Conservation (phyloP, 225 moss, liverwort and hornwort genomes). For the Rhytidiadelphus loreus region DNA sequence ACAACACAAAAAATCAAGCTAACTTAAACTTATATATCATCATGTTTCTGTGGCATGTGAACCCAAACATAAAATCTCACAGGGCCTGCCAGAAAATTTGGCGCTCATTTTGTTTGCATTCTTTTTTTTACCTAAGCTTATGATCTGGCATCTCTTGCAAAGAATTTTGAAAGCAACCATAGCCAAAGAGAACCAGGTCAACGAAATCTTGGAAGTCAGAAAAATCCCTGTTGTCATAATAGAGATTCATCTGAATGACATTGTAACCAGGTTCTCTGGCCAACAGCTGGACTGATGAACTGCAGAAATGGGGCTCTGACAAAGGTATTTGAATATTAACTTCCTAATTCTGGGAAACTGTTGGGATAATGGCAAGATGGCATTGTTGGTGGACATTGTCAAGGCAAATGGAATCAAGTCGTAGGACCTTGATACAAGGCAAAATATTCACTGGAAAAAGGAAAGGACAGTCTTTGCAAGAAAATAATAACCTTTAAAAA, state of each 20-base stretch:
- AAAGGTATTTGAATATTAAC: neutral
- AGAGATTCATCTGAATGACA: neutral
- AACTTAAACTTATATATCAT: neutral
- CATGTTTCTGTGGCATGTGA: neutral
- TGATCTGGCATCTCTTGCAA: neutral
- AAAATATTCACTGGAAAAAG: neutral
- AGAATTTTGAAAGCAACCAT: neutral
- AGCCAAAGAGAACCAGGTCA: neutral
- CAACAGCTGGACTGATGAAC: neutral
- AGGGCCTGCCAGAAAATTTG: neutral
- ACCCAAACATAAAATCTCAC: neutral
- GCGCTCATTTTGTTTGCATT: neutral
- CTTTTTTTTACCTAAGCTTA: neutral
- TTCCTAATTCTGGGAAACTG: neutral
- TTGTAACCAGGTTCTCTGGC: neutral
- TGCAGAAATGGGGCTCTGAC: neutral
- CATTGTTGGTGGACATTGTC: neutral
- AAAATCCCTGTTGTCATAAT: slow-evolving; percentile 3
- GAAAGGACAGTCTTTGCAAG: neutral
- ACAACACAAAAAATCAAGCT: neutral
- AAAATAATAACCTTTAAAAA: neutral
- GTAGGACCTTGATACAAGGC: neutral
- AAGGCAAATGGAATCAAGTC: neutral
- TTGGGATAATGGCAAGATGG: neutral
- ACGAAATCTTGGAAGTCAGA: slow-evolving; percentile 7